A percentile compares a stretch with the other conserved stretches of the same genome.
phyloP scores from a whole-genome alignment of 2,329 filamentous ascomycete genomes.

The Fusarium redolens region DNA sequence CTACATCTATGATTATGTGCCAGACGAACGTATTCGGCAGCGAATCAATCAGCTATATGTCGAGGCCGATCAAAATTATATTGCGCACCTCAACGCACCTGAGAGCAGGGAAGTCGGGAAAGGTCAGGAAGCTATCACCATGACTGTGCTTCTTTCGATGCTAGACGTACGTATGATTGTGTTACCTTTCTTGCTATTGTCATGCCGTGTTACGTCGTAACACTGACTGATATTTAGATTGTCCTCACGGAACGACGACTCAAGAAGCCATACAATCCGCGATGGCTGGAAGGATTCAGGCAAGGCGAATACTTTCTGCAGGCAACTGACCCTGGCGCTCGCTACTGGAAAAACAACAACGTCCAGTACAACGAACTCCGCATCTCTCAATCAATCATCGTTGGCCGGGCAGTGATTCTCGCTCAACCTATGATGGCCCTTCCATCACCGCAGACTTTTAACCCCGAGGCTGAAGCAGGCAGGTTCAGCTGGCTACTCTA shows the following conservation, averaged over 20 bases:
- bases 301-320: constrained; percentile 52
- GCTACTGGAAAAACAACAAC: constrained; percentile 51
- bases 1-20: constrained; percentile 56
- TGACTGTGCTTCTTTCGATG: constrained; percentile 53
- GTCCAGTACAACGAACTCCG: constrained; percentile 50
- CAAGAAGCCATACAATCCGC: constrained; percentile 42
- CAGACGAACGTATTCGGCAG: constrained; percentile 1
- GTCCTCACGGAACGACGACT: constrained; percentile 45
- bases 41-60: constrained; percentile 50
- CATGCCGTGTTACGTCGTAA: not conserved
- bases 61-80: no score
- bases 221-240: constrained; percentile 40
- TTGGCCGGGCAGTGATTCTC: constrained; percentile 53
- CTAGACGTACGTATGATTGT: constrained; percentile 49
- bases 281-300: constrained; percentile 53
- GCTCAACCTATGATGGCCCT: constrained; percentile 54
- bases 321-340: constrained; percentile 49
- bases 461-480: constrained; percentile 44
- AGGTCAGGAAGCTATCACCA: constrained; percentile 51
- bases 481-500: constrained; percentile 55
- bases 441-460: constrained; percentile 41
- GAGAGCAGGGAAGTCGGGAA: constrained; percentile 30
- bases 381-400: constrained; percentile 54
- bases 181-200: not conserved
- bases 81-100: no score